Percentiles rank a stretch among this genome's conserved stretches.
Conservation (phyloP, 1,284 basidiomycete species). For the Papiliotrema flavescens region DNA sequence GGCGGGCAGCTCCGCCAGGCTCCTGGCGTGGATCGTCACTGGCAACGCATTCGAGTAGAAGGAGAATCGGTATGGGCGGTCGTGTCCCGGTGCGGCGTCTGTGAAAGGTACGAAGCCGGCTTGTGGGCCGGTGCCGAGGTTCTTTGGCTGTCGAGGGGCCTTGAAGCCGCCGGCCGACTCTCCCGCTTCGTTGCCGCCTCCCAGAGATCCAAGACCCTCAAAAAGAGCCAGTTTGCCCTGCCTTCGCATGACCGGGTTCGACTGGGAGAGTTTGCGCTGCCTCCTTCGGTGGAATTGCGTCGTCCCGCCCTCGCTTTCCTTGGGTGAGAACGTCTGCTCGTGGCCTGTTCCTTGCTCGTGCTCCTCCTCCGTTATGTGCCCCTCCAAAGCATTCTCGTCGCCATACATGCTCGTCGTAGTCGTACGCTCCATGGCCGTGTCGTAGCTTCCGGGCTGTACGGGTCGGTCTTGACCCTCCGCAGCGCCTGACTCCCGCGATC, state of each 20-base stretch:
- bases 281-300: constrained; percentile 53
- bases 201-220: constrained; percentile 58
- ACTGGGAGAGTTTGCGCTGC: constrained; percentile 79
- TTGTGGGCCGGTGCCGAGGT: constrained; percentile 8
- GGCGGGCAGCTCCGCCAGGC: constrained; percentile 86
- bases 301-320: constrained; percentile 17
- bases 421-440: constrained; percentile 16
- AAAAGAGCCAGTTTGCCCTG: constrained; percentile 89
- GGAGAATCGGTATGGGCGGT: constrained; percentile 93
- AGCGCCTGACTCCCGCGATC: constrained; percentile 10
- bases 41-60: constrained; percentile 95
- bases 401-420: constrained; percentile 1
- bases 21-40: constrained; percentile 91
- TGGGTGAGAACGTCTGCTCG: constrained; percentile 26
- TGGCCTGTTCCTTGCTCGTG: neutral
- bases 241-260: constrained; percentile 57
- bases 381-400: neutral
- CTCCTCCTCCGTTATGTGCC: neutral
- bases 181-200: constrained; percentile 13
- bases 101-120: constrained; percentile 33
- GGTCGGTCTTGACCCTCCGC: neutral
- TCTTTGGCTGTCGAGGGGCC: constrained; percentile 36
- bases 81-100: constrained; percentile 59
- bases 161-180: constrained; percentile 34
- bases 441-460: constrained; percentile 16